A percentile compares a stretch with the other conserved stretches of the same genome.
Evolutionary conservation across 1,139 yeast species (phyloP).

Genomic region (Lodderomyces elongisporus): DNA sequence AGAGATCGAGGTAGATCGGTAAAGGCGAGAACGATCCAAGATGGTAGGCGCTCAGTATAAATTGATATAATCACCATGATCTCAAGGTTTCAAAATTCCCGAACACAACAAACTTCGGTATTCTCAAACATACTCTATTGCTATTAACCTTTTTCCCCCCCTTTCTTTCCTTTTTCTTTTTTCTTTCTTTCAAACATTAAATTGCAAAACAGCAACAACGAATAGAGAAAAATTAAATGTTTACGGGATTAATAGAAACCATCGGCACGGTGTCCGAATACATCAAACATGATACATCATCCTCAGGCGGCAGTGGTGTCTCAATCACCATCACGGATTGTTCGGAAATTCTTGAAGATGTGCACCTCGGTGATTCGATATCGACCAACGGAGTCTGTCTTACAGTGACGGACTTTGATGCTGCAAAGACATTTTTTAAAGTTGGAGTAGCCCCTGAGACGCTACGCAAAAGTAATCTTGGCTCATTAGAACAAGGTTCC

Average conservation of each 20-base stretch:
- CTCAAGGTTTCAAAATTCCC: too few relatives aligned
- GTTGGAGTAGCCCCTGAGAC: constrained; percentile 96
- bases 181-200: too few relatives aligned
- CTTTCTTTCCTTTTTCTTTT: too few relatives aligned
- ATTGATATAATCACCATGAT: too few relatives aligned
- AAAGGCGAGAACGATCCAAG: too few relatives aligned
- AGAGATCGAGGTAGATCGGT: too few relatives aligned
- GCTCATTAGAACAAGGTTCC: constrained; percentile 50
- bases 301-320: constrained; percentile 65
- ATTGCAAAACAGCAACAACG: too few relatives aligned
- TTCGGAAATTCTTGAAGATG: constrained; percentile 61
- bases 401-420: constrained; percentile 83
- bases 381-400: constrained; percentile 87
- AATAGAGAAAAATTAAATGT: too few relatives aligned
- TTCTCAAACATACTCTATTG: too few relatives aligned
- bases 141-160: too few relatives aligned
- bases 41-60: too few relatives aligned
- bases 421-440: constrained; percentile 51
- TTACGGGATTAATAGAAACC: constrained; percentile 88
- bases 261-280: constrained; percentile 63
- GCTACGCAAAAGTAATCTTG: constrained; percentile 72
- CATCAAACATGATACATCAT: constrained; percentile 44
- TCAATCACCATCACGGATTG: constrained; percentile 67
- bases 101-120: too few relatives aligned
- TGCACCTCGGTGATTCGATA: constrained; percentile 89